Evolutionary conservation across 305 asterid species (phyloP), one percentile per base, ranked within the genome.

Genomic region (Nicotiana rustica): DNA sequence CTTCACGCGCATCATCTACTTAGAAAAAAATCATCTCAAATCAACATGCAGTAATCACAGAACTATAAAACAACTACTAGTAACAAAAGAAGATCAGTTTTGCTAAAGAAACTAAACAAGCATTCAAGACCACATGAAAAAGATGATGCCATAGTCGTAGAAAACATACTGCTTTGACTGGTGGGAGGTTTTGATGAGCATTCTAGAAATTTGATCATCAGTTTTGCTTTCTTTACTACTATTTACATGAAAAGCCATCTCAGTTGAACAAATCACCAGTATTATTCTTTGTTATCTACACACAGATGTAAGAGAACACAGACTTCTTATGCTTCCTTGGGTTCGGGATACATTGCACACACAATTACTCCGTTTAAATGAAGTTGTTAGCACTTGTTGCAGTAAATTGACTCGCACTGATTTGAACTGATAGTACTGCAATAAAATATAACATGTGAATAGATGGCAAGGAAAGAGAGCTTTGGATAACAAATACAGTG

Each of bases 391-490:
- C 44, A 36, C 44, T 36, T 36, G 44, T 83, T 93, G 93, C 88
- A 92, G 62, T 89, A 91, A 92, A 82, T 95, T 94, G 14, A 92
- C 88, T 10, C 98, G 95, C 61, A 93, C 89, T 13, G 97, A 91
- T 84, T 89, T 91, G 90, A 92, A 93, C 90, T 91, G 89, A 80
- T 93, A 92, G 77, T 33, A 78, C 98, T 92, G 90, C 59, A n/a
- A 41, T 19, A 78, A 68, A 79, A 83, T 84, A 69, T 56, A 41
- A 65, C 82, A 36, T 29, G 59, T 38, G 71, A 38, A 10, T 12
- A 73, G 49, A 79, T 21, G 18, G 61, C n/a, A 31, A 29, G n/a
- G 79, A 13, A 81, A 60, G 59, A 60, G 5, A n/a, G 6, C 59
- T 55, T 55, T 55, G 6, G 17, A 55, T 55, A 4, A 55, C 17